Percentiles rank a stretch among this genome's conserved stretches.
Evolutionary conservation across 2,329 filamentous ascomycete species (phyloP).

Genomic region (Talaromyces sp.): DNA sequence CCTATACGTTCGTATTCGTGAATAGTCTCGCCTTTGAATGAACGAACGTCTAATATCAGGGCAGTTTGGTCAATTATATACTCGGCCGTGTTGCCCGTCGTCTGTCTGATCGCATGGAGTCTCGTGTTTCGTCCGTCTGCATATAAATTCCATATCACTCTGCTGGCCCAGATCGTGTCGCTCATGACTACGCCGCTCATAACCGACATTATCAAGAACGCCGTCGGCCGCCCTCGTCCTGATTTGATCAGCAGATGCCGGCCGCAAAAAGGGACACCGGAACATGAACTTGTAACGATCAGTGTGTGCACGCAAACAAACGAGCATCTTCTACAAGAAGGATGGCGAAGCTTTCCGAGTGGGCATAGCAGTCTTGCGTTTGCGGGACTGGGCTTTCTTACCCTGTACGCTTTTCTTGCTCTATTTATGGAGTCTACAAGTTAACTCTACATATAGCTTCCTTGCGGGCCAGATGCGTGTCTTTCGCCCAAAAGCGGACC

Average conservation of each 20-base stretch:
- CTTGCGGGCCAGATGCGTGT: conserved; percentile 53
- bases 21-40: not conserved
- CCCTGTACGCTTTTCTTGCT: conserved; percentile 30
- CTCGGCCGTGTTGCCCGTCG: conserved; percentile 65
- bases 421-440: not conserved
- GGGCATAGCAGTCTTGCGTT: conserved; percentile 60
- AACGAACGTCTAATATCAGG: not conserved
- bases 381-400: conserved; percentile 55
- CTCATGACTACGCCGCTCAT: conserved; percentile 74
- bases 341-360: conserved; percentile 61
- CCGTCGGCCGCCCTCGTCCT: conserved; percentile 74
- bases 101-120: conserved; percentile 62
- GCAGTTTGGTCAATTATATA: conserved; percentile 69
- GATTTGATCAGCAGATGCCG: conserved; percentile 86
- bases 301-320: conserved; percentile 45
- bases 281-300: conserved; percentile 47
- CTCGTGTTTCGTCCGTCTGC: conserved; percentile 54
- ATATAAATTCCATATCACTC: conserved; percentile 79
- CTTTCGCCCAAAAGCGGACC: conserved; percentile 53
- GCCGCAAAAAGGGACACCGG: conserved; percentile 56
- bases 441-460: conserved; percentile 25
- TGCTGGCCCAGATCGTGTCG: conserved; percentile 74
- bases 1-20: conserved; percentile 56
- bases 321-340: conserved; percentile 56
- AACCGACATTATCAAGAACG: conserved; percentile 88